Evolutionary conservation across 2,329 filamentous ascomycete species (phyloP).

Genomic region (Microsporum ferrugineum): DNA sequence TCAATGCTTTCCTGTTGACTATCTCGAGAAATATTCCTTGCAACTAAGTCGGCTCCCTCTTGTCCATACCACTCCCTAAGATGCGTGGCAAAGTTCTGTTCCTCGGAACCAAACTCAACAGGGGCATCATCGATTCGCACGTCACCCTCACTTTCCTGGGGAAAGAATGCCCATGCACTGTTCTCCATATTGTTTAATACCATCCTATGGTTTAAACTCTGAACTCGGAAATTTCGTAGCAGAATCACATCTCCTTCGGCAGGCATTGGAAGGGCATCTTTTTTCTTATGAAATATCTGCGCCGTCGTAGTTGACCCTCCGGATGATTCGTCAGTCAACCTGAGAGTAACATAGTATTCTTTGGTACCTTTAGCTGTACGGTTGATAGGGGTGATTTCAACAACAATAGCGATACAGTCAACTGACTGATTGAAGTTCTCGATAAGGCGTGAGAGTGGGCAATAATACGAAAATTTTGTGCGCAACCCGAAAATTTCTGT

Average conservation of each 20-base stretch:
- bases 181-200: conserved; percentile 32
- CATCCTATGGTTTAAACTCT: conserved; percentile 29
- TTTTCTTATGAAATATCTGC: conserved; percentile 34
- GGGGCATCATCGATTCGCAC: conserved; percentile 28
- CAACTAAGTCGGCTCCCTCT: conserved; percentile 25
- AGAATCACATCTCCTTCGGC: conserved; percentile 33
- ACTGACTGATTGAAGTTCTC: conserved; percentile 31
- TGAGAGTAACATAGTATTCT: conserved; percentile 32
- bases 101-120: conserved; percentile 30
- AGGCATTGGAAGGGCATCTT: conserved; percentile 29
- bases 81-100: conserved; percentile 25
- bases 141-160: conserved; percentile 16
- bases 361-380: conserved; percentile 29
- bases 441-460: conserved; percentile 32
- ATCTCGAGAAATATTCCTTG: conserved; percentile 18
- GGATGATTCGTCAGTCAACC: conserved; percentile 36
- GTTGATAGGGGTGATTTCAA: conserved; percentile 22
- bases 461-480: conserved; percentile 34
- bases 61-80: conserved; percentile 34
- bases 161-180: conserved; percentile 40
- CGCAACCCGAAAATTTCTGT: conserved; percentile 27
- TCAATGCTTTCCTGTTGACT: conserved; percentile 16
- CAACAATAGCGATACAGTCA: conserved; percentile 35
- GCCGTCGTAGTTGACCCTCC: conserved; percentile 28
- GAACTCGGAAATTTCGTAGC: conserved; percentile 37